Evolutionary conservation across 2,329 filamentous ascomycete species (phyloP).

Genomic region (Mycosphaerelloides madeirae): DNA sequence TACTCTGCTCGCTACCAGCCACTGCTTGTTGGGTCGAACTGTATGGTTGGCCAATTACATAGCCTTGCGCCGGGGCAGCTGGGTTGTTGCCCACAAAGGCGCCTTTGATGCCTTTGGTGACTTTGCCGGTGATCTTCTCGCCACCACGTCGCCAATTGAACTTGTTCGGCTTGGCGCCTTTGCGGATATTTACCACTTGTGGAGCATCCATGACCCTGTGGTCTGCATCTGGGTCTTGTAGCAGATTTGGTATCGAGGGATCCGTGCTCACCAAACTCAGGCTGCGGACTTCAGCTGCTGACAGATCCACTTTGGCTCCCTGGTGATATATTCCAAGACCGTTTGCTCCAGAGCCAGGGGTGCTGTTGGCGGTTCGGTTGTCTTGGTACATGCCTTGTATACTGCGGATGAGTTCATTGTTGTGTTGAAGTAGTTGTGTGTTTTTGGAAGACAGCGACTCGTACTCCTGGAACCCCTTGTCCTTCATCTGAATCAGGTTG

Average conservation of each 20-base stretch:
- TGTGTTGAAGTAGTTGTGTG: conserved; percentile 86
- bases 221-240: conserved; percentile 60
- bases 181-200: conserved; percentile 93
- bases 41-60: conserved; percentile 32
- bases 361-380: conserved; percentile 47
- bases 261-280: conserved; percentile 29
- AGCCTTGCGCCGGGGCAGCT: conserved; percentile 20
- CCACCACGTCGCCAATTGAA: conserved; percentile 99
- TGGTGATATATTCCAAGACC: conserved; percentile 59
- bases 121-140: conserved; percentile 87
- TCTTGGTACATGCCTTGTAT: conserved; percentile 91
- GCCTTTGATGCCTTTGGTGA: conserved; percentile 89
- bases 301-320: conserved; percentile 18
- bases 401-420: conserved; percentile 89
- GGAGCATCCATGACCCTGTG: conserved; percentile 62
- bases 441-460: conserved; percentile 94
- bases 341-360: conserved; percentile 39
- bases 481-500: conserved; percentile 76
- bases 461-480: conserved; percentile 90
- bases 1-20: conserved; percentile 29
- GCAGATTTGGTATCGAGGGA: conserved; percentile 39
- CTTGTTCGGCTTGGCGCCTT: conserved; percentile 80
- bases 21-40: conserved; percentile 28
- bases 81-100: conserved; percentile 60
- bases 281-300: conserved; percentile 40